A percentile compares a stretch with the other conserved stretches of the same genome.
These are phyloP conservation scores for Phoenix roebelenii DNA, from an alignment of 176 grass and related monocot species.

Conservation along the genomic window DNA sequence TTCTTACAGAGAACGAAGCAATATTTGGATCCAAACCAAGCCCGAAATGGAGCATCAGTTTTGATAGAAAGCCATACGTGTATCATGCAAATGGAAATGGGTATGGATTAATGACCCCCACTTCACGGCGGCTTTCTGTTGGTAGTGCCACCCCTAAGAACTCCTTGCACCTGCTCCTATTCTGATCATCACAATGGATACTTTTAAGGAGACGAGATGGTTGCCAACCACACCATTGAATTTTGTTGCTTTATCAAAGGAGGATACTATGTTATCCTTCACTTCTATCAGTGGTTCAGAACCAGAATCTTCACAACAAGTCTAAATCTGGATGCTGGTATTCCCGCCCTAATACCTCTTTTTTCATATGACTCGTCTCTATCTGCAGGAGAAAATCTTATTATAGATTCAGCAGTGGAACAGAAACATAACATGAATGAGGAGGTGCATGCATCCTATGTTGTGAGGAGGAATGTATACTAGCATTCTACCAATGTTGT, in stretches of 20 bases:
- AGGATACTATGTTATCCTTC: background rate
- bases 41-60: background rate
- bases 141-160: background rate
- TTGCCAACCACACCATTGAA: background rate
- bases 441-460: too few relatives aligned
- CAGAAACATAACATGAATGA: too few relatives aligned
- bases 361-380: too few relatives aligned
- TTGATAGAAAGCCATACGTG: background rate
- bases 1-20: background rate
- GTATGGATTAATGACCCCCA: background rate
- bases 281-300: background rate
- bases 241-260: background rate
- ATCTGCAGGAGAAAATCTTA: too few relatives aligned
- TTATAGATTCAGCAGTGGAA: too few relatives aligned
- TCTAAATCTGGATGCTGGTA: too few relatives aligned
- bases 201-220: background rate
- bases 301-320: background rate
- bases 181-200: background rate
- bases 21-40: background rate
- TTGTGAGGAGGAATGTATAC: too few relatives aligned
- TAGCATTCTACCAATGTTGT: too few relatives aligned
- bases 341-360: too few relatives aligned
- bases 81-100: background rate
- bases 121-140: background rate
- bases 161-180: background rate